Conservation (phyloP, 2,329 filamentous ascomycete species). For the Penicillium sp. region DNA sequence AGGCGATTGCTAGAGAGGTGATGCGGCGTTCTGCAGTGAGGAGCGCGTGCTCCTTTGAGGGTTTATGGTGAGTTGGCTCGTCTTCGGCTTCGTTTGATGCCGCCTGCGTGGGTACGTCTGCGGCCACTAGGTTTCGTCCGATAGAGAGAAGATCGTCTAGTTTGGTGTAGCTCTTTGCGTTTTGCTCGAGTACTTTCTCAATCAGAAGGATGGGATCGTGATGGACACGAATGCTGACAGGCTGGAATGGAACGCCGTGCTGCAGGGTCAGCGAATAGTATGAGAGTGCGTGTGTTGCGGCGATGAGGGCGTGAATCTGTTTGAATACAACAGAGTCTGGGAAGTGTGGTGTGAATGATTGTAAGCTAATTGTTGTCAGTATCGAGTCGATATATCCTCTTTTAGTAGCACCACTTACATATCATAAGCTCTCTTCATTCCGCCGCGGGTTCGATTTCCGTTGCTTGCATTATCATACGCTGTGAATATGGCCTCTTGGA, state of each 20-base stretch:
- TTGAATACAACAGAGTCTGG: conserved; percentile 33
- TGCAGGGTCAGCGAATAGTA: conserved; percentile 58
- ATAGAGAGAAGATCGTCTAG: conserved; percentile 57
- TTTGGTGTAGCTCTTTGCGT: conserved; percentile 53
- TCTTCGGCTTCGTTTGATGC: conserved; percentile 17
- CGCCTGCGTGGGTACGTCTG: conserved; percentile 31
- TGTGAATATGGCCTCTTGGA: conserved; percentile 46
- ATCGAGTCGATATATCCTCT: not conserved
- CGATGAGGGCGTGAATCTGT: conserved; percentile 47
- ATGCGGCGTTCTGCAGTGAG: conserved; percentile 40
- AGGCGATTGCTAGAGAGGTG: conserved; percentile 40
- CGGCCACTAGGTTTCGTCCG: conserved; percentile 49
- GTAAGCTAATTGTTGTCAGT: conserved; percentile 26
- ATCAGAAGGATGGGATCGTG: conserved; percentile 52
- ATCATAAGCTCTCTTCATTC: conserved; percentile 53
- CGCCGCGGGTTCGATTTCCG: conserved; percentile 54
- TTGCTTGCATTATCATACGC: conserved; percentile 59
- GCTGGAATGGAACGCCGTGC: conserved; percentile 57
- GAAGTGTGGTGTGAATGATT: conserved; percentile 38
- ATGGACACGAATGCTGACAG: conserved; percentile 57
- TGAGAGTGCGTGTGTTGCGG: conserved; percentile 56
- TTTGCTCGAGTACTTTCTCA: conserved; percentile 54
- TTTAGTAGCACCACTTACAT: conserved; percentile 36
- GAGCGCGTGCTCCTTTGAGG: conserved; percentile 23
- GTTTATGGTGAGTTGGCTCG: conserved; percentile 4